These are phyloP conservation scores for Malus asiatica DNA, from an alignment of 306 rosid genomes.

Conservation along the genomic window DNA sequence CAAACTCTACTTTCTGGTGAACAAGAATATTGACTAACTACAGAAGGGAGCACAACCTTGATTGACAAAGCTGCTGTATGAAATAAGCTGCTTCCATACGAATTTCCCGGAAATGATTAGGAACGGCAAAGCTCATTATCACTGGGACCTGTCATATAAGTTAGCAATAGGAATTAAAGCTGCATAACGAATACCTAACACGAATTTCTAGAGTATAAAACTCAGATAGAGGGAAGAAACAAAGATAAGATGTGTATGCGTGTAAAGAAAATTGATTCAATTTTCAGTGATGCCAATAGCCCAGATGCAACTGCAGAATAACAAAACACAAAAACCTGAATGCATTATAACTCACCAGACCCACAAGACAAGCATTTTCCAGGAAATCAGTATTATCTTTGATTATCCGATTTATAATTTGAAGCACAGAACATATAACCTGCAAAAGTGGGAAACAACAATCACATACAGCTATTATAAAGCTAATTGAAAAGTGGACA, in stretches of 20 bases:
- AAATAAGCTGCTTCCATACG: constrained; percentile 98
- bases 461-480: not conserved
- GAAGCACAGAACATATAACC: constrained; percentile 95
- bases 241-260: not conserved
- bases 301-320: constrained; percentile 2
- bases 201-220: not conserved
- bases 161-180: constrained; percentile 16
- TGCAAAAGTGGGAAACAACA: constrained; percentile 23
- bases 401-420: constrained; percentile 85
- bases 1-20: constrained; percentile 2
- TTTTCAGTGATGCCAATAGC: not conserved
- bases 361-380: constrained; percentile 96
- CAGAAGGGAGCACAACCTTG: constrained; percentile 48
- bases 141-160: constrained; percentile 65
- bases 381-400: constrained; percentile 85
- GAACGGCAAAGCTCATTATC: constrained; percentile 82
- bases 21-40: not conserved
- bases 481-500: constrained; percentile 11
- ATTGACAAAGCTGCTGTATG: constrained; percentile 96
- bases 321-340: constrained; percentile 17
- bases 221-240: not conserved
- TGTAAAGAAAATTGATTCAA: not conserved
- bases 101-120: constrained; percentile 92
- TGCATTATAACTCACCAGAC: constrained; percentile 60
- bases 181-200: constrained; percentile 5